phyloP scores from a whole-genome alignment of 352 stramenopile species.

The Pythium scleroteichum region DNA sequence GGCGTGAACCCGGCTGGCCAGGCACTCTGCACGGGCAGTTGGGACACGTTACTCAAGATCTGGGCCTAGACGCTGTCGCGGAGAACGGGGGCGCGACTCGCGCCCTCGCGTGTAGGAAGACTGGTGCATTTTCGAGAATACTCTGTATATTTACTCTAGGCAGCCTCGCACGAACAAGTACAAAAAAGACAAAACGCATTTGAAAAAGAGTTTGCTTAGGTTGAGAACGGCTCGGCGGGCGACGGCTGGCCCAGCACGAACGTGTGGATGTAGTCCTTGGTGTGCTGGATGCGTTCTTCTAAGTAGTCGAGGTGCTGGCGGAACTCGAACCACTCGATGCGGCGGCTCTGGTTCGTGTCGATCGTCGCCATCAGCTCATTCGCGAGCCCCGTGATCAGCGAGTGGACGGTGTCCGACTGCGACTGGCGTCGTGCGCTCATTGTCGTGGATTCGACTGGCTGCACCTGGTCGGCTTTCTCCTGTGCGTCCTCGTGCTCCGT shows the following conservation, averaged over 20 bases:
- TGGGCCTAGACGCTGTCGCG: conserved; percentile 73
- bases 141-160: conserved; percentile 17
- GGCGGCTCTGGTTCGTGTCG: conserved; percentile 54
- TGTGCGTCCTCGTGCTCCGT: neutral
- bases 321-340: conserved; percentile 80
- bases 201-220: neutral
- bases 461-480: too few species aligned
- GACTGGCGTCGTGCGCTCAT: conserved; percentile 25
- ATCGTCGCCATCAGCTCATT: conserved; percentile 61
- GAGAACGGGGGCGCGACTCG: too few species aligned
- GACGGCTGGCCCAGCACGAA: conserved; percentile 9
- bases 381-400: conserved; percentile 44
- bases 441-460: neutral
- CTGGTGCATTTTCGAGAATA: conserved; percentile 7
- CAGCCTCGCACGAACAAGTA: neutral
- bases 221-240: neutral
- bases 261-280: conserved; percentile 50
- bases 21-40: conserved; percentile 97
- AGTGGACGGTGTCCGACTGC: conserved; percentile 35
- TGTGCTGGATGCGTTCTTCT: conserved; percentile 49
- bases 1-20: conserved; percentile 95
- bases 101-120: conserved; percentile 10
- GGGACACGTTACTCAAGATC: conserved; percentile 98
- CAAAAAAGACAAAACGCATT: conserved; percentile 7
- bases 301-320: conserved; percentile 72